These are phyloP conservation scores for Hydnum rufescens DNA, from an alignment of 768 basidiomycete genomes.

Conservation along the genomic window DNA sequence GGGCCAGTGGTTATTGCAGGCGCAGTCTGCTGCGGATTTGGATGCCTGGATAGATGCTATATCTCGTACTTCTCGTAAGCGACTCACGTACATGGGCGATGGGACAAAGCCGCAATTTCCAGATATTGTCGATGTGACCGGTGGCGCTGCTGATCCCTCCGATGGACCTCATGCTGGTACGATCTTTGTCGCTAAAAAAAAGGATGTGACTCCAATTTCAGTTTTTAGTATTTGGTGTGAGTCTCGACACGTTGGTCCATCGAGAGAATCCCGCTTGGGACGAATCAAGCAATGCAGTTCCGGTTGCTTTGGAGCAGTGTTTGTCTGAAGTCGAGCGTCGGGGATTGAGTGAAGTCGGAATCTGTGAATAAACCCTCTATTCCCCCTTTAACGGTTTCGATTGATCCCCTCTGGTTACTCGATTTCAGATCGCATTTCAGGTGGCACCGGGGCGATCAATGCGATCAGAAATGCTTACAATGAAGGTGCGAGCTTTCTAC, in stretches of 20 bases:
- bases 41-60: constrained; percentile 60
- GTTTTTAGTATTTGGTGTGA: constrained; percentile 59
- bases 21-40: constrained; percentile 50
- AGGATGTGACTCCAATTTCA: background rate
- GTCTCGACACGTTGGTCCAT: constrained; percentile 44
- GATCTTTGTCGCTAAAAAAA: background rate
- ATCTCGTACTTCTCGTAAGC: constrained; percentile 46
- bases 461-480: constrained; percentile 57
- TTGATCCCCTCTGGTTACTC: background rate
- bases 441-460: constrained; percentile 49
- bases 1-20: constrained; percentile 63
- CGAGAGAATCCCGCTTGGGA: constrained; percentile 38
- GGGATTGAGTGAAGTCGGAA: constrained; percentile 63
- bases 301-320: constrained; percentile 43
- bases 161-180: constrained; percentile 1
- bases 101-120: constrained; percentile 38
- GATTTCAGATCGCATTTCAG: constrained; percentile 56
- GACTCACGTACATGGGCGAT: constrained; percentile 61
- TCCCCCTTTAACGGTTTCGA: background rate
- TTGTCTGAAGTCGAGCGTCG: constrained; percentile 51
- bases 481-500: constrained; percentile 25
- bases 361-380: constrained; percentile 34
- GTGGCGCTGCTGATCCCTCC: background rate
- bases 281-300: constrained; percentile 38
- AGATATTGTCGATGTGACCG: constrained; percentile 19